Evolutionary conservation across 2,329 filamentous ascomycete genomes (phyloP), one percentile per base, ranked within the genome.

Genomic region (Venturia pyrina): DNA sequence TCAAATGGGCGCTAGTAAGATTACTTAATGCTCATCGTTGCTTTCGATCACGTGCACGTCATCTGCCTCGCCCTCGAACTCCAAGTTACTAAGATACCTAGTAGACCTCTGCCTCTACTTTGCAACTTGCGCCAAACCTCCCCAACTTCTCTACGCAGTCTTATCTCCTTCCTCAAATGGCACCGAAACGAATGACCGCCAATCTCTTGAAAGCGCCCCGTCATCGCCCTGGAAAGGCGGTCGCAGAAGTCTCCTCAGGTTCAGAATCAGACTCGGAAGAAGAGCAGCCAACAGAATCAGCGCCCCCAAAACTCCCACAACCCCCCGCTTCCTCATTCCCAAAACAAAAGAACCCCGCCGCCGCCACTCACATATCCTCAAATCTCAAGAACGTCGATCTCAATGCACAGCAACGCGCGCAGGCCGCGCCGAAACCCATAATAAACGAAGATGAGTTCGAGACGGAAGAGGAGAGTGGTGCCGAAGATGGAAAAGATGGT

Each of bases 141-240:
- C 7, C 21, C 21, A 15, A 13, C 10, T 37, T n/a, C 32, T 34
- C 53, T 2, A 28, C 32, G 3, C 8, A 57, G 13, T 15, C 53
- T 37, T 17, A 19, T 34, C 11, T 4, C 19, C 8, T 24, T 37
- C 53, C 15, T 11, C 8, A 57, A 37, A 59, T 59, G 53, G 53
- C 89, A 68, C 86, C 88, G 15, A 92, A 90, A 75, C 89, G 90
- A 73, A 96, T 98, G 90, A 98, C 93, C 69, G 92, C 93, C 68
- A 96, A 97, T 73, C 92, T 91, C 3, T 79, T 88, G 67, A 87
- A 87, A 75, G 90, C 91, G 32, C 85, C 87, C 70, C 89, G 95
- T 66, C 89, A 97, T 72, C 87, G 92, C 67, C 89, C 93, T 19
- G 93, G 95, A 70, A 98, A 97, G 76, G 79, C 82, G 2, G 83